phyloP scores from a whole-genome alignment of 106 monocot species.

The Dioscorea zingiberensis region DNA sequence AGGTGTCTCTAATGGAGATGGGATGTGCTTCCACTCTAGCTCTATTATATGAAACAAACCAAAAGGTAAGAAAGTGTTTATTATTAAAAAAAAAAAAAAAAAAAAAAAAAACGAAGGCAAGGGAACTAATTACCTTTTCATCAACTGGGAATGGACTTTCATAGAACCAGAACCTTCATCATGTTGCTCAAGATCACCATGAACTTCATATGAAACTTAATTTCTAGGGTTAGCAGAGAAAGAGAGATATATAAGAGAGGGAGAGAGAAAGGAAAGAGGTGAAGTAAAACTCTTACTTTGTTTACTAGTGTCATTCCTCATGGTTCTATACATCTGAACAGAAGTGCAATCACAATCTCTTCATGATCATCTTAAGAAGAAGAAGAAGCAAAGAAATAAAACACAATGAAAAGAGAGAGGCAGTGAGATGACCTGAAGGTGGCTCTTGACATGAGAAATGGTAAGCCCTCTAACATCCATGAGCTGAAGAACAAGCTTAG shows the following conservation, averaged over 20 bases:
- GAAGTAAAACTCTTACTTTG: no score
- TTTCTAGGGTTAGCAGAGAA: no score
- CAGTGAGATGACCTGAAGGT: slow-evolving; percentile 65
- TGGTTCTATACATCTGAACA: slow-evolving; percentile 92
- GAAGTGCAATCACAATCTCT: neutral
- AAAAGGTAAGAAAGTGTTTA: no score
- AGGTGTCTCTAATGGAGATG: slow-evolving; percentile 9
- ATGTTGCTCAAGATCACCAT: no score
- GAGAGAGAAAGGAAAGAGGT: no score
- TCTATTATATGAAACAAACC: slow-evolving; percentile 19
- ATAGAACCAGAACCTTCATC: no score
- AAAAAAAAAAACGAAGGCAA: no score
- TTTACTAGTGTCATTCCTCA: slow-evolving; percentile 44
- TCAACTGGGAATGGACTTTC: no score
- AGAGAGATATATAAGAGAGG: no score
- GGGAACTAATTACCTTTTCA: no score
- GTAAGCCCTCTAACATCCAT: slow-evolving; percentile 88
- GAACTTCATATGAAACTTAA: no score
- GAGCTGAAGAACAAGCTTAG: slow-evolving; percentile 86
- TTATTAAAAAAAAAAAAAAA: no score
- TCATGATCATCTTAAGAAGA: neutral
- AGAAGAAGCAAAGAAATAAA: neutral
- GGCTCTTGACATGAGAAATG: slow-evolving; percentile 97
- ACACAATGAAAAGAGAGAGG: neutral
- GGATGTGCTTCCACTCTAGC: slow-evolving; percentile 31